Conservation (phyloP, 202 grass and related monocot species). For the Brachypodium distachyon region DNA sequence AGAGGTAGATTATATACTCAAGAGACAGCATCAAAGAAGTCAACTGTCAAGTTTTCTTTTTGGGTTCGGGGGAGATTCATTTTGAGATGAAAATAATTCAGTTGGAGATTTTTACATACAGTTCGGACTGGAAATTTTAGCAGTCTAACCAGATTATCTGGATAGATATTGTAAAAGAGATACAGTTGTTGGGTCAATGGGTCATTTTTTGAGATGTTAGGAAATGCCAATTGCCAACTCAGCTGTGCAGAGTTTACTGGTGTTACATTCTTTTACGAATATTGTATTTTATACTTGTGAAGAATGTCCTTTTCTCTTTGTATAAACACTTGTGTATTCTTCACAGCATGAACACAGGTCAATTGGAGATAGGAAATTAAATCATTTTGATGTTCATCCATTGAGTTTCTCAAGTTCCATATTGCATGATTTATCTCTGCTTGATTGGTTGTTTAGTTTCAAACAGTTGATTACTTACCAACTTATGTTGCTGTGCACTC, state of each 20-base stretch:
- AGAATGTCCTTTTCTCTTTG: slow-evolving; percentile 11
- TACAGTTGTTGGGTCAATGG: slow-evolving; percentile 39
- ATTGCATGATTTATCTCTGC: background rate
- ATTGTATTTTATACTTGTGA: slow-evolving; percentile 34
- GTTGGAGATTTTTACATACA: slow-evolving; percentile 51
- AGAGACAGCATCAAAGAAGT: slow-evolving; percentile 54
- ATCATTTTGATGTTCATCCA: slow-evolving; percentile 19
- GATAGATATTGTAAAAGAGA: slow-evolving; percentile 58
- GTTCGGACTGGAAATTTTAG: slow-evolving; percentile 38
- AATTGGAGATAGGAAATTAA: slow-evolving; percentile 8
- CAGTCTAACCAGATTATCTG: slow-evolving; percentile 54
- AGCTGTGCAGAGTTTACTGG: slow-evolving; percentile 32
- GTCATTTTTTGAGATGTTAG: slow-evolving; percentile 44
- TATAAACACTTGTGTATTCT: slow-evolving; percentile 18
- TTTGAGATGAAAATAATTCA: slow-evolving; percentile 60
- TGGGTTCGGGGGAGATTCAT: slow-evolving; percentile 47
- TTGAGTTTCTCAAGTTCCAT: background rate
- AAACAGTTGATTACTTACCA: background rate
- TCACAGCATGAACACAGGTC: slow-evolving; percentile 17
- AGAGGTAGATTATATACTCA: slow-evolving; percentile 73
- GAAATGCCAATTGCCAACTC: slow-evolving; percentile 31
- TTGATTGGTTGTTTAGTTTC: background rate
- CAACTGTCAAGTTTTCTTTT: slow-evolving; percentile 56
- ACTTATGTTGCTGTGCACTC: background rate
- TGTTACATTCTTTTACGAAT: slow-evolving; percentile 39